Conservation (phyloP, 495 filamentous ascomycete species). For the Parmelia sp. region DNA sequence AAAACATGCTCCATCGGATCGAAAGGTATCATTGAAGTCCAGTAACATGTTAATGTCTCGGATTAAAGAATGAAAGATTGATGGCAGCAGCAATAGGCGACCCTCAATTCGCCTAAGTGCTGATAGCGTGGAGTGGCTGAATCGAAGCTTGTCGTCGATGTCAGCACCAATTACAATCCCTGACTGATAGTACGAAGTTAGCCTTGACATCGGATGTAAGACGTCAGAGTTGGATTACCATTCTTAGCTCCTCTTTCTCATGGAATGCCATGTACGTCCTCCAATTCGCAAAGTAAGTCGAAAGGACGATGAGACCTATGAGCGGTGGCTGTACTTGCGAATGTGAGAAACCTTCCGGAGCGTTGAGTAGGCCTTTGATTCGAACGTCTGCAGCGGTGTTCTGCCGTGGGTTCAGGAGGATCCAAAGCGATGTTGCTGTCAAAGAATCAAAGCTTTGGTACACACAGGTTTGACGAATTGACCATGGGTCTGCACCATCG, state of each 20-base stretch:
- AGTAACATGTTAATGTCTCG: not conserved
- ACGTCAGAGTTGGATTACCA: no score
- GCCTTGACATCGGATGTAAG: not conserved
- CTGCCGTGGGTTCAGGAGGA: constrained; percentile 36
- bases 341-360: no score
- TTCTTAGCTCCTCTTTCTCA: constrained; percentile 33
- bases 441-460: constrained; percentile 35
- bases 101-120: constrained; percentile 5
- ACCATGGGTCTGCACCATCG: constrained; percentile 32
- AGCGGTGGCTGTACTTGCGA: constrained; percentile 7
- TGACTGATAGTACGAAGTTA: constrained; percentile 8
- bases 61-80: constrained; percentile 9
- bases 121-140: constrained; percentile 8
- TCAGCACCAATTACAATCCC: constrained; percentile 2
- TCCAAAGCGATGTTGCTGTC: constrained; percentile 29
- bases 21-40: not conserved
- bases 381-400: constrained; percentile 28
- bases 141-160: constrained; percentile 12
- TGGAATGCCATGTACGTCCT: constrained; percentile 35
- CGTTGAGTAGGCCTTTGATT: not conserved
- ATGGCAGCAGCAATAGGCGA: constrained; percentile 10
- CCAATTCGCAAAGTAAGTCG: constrained; percentile 37
- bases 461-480: constrained; percentile 39
- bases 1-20: no score
- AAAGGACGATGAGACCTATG: constrained; percentile 28